A percentile compares a stretch with the other conserved stretches of the same genome.
Conservation (phyloP, 495 filamentous ascomycete species). For the Emericellopsis terricola region DNA sequence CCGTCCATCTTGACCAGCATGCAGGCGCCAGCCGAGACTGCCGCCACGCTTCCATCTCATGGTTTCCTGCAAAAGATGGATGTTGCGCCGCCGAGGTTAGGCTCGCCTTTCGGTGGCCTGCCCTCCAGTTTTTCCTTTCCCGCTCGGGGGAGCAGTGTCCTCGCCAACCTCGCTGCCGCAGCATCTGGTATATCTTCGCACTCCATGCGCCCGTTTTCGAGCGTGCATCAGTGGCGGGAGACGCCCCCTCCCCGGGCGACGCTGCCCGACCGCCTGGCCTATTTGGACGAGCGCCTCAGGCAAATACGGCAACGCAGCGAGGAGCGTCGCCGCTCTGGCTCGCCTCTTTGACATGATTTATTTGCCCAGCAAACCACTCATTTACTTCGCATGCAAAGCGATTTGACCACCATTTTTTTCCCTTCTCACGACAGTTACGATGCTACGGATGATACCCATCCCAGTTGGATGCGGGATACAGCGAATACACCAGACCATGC, state of each 20-base stretch:
- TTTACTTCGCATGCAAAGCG: no score
- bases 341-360: constrained; percentile 22
- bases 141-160: constrained; percentile 6
- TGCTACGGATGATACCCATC: no score
- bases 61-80: constrained; percentile 11
- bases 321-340: constrained; percentile 17
- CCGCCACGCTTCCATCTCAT: constrained; percentile 5
- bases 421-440: neutral
- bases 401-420: no score
- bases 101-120: constrained; percentile 29
- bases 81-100: constrained; percentile 21
- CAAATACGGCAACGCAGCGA: constrained; percentile 23
- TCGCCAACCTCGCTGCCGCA: no score
- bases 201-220: constrained; percentile 28
- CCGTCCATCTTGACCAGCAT: no score
- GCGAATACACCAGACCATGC: no score
- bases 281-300: constrained; percentile 32
- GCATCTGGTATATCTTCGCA: no score
- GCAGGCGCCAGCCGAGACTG: constrained; percentile 3
- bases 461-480: no score
- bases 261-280: constrained; percentile 27
- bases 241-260: constrained; percentile 11
- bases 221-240: constrained; percentile 16
- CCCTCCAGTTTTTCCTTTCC: constrained; percentile 30
- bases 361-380: no score